Conservation (phyloP, 768 basidiomycete species). For the Macrolepiota fuliginosa region DNA sequence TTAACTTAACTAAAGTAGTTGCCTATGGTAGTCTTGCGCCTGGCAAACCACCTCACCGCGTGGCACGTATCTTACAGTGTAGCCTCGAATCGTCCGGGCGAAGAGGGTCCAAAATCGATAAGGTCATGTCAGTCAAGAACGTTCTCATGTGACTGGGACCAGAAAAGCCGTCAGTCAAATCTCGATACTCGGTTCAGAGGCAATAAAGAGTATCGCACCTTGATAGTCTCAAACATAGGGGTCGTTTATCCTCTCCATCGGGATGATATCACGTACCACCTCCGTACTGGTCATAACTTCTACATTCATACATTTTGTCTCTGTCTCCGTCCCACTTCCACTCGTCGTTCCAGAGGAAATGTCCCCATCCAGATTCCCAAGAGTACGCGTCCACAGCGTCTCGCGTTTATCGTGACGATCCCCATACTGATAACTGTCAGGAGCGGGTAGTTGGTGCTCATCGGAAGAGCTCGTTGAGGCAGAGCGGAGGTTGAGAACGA, state of each 20-base stretch:
- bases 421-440: neutral
- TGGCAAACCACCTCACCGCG: too few species aligned
- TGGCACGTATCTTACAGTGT: too few species aligned
- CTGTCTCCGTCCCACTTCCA: neutral
- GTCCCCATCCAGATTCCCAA: conserved; percentile 5
- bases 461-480: neutral
- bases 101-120: too few species aligned
- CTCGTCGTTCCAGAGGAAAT: neutral
- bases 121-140: too few species aligned
- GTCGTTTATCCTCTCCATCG: neutral
- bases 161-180: too few species aligned
- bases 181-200: too few species aligned
- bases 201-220: too few species aligned
- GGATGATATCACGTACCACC: neutral
- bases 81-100: too few species aligned
- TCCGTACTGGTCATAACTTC: neutral
- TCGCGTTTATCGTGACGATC: neutral
- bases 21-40: too few species aligned
- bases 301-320: neutral
- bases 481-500: conserved; percentile 28
- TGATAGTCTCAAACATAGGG: too few species aligned
- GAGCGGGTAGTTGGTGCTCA: neutral
- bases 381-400: neutral
- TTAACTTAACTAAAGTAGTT: too few species aligned
- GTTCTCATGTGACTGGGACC: too few species aligned